phyloP scores from a whole-genome alignment of 2,329 filamentous ascomycete genomes.

The Polychaeton citri region DNA sequence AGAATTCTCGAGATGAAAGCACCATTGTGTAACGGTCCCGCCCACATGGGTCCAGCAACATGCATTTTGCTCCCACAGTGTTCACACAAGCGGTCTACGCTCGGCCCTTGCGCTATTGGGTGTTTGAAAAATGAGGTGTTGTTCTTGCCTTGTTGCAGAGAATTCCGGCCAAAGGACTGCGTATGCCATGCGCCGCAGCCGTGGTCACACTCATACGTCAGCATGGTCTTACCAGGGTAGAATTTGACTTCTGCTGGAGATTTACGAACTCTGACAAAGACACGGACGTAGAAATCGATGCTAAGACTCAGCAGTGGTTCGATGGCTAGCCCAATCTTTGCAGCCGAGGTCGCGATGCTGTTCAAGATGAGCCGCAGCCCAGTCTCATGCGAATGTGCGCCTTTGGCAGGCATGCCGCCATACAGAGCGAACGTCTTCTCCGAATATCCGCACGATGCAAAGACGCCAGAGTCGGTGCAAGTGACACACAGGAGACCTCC shows the following conservation, averaged over 20 bases:
- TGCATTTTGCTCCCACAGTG: conserved; percentile 84
- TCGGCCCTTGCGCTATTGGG: conserved; percentile 57
- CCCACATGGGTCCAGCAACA: conserved; percentile 88
- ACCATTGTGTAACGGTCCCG: conserved; percentile 71
- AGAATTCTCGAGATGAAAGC: conserved; percentile 73
- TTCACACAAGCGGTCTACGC: conserved; percentile 52
- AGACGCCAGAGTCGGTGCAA: conserved; percentile 91
- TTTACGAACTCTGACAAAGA: conserved; percentile 72
- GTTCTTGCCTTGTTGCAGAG: conserved; percentile 59
- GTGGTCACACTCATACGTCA: conserved; percentile 78
- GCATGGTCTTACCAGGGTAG: conserved; percentile 78
- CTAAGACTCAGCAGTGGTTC: conserved; percentile 86
- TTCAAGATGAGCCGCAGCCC: conserved; percentile 79
- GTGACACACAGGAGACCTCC: conserved; percentile 89
- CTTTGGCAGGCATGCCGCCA: conserved; percentile 77
- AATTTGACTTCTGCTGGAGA: conserved; percentile 83
- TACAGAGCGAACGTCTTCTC: conserved; percentile 95
- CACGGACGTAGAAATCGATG: conserved; percentile 86
- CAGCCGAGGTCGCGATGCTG: conserved; percentile 65
- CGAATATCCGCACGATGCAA: conserved; percentile 83
- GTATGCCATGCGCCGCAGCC: conserved; percentile 89
- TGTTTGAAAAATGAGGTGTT: conserved; percentile 62
- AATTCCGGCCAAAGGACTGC: conserved; percentile 63
- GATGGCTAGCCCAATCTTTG: conserved; percentile 73
- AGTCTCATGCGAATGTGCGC: conserved; percentile 73